These are phyloP conservation scores for Tolypocladium guangdongense DNA, from an alignment of 2,329 filamentous ascomycete species.

Conservation along the genomic window DNA sequence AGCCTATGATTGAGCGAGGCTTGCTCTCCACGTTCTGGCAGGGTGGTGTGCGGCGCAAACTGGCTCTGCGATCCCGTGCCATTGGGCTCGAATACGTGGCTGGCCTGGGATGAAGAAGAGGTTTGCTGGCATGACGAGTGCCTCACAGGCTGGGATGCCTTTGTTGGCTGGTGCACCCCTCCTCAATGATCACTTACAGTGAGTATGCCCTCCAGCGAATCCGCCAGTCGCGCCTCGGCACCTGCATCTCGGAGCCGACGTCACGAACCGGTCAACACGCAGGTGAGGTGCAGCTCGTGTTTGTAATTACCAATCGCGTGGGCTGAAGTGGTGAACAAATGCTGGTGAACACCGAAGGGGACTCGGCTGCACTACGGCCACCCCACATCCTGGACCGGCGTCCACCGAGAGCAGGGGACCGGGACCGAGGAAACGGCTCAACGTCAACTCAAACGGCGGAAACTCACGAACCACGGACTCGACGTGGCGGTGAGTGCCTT, in stretches of 20 bases:
- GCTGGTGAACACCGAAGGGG: neutral
- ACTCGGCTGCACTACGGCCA: neutral
- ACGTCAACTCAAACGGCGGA: neutral
- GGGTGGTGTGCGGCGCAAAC: neutral
- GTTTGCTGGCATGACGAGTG: neutral
- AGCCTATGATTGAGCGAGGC: conserved; percentile 8
- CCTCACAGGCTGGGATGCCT: neutral
- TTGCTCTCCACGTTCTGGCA: neutral
- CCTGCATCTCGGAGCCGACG: neutral
- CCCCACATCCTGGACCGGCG: neutral
- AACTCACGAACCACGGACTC: neutral
- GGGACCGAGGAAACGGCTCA: neutral
- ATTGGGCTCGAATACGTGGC: neutral
- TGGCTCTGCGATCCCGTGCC: neutral
- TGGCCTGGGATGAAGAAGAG: neutral
- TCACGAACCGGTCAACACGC: conserved; percentile 1
- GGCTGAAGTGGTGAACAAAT: neutral
- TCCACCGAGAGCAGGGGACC: neutral
- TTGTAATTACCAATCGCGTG: neutral
- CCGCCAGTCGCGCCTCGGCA: neutral
- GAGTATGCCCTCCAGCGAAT: neutral
- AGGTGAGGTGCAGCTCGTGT: conserved; percentile 1
- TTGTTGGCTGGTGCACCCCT: neutral
- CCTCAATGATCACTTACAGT: no score
- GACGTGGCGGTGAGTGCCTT: neutral